Evolutionary conservation across 768 basidiomycete genomes (phyloP), one percentile per base, ranked within the genome.

Genomic region (Leccinellum albellum): DNA sequence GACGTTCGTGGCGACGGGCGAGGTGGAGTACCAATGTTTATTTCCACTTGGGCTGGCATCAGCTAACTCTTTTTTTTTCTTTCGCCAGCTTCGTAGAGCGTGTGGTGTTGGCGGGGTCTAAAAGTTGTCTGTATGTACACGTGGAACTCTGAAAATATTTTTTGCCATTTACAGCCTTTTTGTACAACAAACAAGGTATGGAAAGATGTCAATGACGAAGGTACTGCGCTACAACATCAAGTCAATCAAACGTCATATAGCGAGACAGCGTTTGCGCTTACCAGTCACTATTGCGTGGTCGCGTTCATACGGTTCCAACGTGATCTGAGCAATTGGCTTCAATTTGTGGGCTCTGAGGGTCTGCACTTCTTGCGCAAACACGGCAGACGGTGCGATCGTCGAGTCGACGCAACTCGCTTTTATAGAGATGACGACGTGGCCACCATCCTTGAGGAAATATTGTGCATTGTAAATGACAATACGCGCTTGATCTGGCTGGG

Each of bases 321-420:
- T 97, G 2, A 98, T 85, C 77, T 98, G 96, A 70, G 98, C 94
- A 50, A 94, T 78, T 14, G 97, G 94, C 78, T 94, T 98, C 77
- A 99, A 87, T 64, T 85, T 87, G 67, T 78, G 80, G 48, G 81
- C 79, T 71, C 88, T 85, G 67, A 98, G 78, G 60, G 76, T 82
- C 70, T 93, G 84, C 42, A 98, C 89, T 75, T 98, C 93, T 35
- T 80, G 75, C 2, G 92, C 88, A 66, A 98, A 99, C 48, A 98
- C 88, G 24, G 85, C 86, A 61, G 93, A 91, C 10, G 97, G 86
- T 3, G 92, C 85, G 3, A 82, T 83, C n/a, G 95, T 98, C 44
- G 94, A 98, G 74, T 99, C 97, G 72, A 99, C 89, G 79, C 97
- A 99, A 66, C 90, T 94, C 29, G 97, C 97, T 79, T 99, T 99